phyloP scores from a whole-genome alignment of 176 grass and related monocot species.

The Urochloa ruziziensis region DNA sequence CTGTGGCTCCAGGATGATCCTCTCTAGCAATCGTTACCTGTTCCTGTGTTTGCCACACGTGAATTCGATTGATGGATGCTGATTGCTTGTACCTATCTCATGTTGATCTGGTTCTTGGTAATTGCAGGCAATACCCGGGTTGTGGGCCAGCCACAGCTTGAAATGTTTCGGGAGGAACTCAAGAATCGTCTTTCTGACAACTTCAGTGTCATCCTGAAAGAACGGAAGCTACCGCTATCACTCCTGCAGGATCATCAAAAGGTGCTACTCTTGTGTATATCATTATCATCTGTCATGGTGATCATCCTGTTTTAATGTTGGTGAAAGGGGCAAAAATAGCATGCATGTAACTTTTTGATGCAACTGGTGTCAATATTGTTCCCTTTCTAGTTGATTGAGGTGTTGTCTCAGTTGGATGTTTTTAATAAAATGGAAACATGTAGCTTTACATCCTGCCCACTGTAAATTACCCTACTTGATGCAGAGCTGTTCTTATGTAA shows the following conservation, averaged over 20 bases:
- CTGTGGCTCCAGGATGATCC: neutral
- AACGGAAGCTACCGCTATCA: conserved; percentile 63
- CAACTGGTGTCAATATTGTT: neutral
- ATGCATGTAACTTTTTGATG: neutral
- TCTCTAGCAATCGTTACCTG: neutral
- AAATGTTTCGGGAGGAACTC: conserved; percentile 74
- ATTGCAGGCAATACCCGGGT: conserved; percentile 84
- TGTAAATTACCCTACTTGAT: neutral
- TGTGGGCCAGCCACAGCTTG: conserved; percentile 75
- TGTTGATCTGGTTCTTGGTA: conserved; percentile 12
- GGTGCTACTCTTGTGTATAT: conserved; percentile 33
- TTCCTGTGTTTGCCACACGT: neutral
- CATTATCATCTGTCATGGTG: neutral
- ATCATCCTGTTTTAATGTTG: neutral
- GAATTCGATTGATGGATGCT: neutral
- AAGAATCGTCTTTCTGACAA: conserved; percentile 61
- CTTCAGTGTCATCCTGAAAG: conserved; percentile 87
- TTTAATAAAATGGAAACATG: neutral
- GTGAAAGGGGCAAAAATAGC: neutral
- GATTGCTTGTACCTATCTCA: neutral
- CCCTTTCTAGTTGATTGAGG: neutral
- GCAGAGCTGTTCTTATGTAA: neutral
- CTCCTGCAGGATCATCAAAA: conserved; percentile 85
- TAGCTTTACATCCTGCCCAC: neutral
- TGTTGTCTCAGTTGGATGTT: neutral